phyloP scores from a whole-genome alignment of 495 filamentous ascomycete genomes.

The Neurospora sp. region DNA sequence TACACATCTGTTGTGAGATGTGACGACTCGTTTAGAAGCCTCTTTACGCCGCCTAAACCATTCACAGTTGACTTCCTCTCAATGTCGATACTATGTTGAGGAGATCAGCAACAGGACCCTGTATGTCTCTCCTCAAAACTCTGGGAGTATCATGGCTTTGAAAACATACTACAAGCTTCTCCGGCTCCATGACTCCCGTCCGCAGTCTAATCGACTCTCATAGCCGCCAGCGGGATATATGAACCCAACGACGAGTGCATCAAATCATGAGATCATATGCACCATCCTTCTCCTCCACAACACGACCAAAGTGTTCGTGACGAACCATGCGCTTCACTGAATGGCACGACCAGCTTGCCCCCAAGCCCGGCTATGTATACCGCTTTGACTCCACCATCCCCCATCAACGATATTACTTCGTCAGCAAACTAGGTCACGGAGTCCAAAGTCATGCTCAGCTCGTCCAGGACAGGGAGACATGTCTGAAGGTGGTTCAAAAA shows the following conservation, averaged over 20 bases:
- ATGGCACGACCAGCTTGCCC: not conserved
- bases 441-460: slow-evolving; percentile 5
- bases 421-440: not conserved
- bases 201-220: not conserved
- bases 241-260: not conserved
- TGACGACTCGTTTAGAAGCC: not conserved
- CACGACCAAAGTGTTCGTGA: not conserved
- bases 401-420: not conserved
- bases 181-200: not conserved
- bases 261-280: not conserved
- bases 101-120: not conserved
- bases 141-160: not conserved
- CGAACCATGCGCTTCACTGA: not conserved
- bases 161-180: not conserved
- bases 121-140: not conserved
- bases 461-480: not conserved
- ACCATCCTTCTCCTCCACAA: not conserved
- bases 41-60: not conserved
- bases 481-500: slow-evolving; percentile 2
- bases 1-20: not conserved
- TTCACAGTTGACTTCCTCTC: not conserved
- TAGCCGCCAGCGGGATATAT: not conserved
- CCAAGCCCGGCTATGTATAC: not conserved
- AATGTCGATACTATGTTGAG: not conserved
- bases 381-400: not conserved